Conservation (phyloP, 441 rosid genomes). For the Mallotus repandus region DNA sequence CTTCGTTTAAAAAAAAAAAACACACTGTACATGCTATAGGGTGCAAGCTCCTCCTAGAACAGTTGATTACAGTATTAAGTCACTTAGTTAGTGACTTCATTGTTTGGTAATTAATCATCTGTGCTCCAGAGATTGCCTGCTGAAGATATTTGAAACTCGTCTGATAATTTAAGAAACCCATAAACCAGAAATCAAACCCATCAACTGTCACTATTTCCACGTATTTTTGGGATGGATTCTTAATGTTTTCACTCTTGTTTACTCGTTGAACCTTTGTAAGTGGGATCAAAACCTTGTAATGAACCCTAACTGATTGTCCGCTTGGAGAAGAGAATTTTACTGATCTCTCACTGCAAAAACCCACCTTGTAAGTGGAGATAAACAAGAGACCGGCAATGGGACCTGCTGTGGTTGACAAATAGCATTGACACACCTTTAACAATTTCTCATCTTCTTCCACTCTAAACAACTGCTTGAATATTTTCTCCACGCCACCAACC, state of each 20-base stretch:
- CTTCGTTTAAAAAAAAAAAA: too few species aligned
- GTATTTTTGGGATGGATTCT: constrained; percentile 70
- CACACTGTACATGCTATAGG: too few species aligned
- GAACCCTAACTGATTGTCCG: constrained; percentile 39
- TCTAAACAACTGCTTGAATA: constrained; percentile 46
- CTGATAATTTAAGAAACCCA: constrained; percentile 73
- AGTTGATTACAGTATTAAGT: not conserved
- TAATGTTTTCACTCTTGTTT: constrained; percentile 47
- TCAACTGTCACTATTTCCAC: constrained; percentile 62
- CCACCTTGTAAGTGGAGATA: constrained; percentile 51
- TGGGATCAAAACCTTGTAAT: constrained; percentile 62
- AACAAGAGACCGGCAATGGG: constrained; percentile 73
- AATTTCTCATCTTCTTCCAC: constrained; percentile 49
- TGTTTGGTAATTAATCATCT: not conserved
- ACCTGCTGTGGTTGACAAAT: constrained; percentile 66
- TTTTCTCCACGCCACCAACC: constrained; percentile 59
- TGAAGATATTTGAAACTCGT: constrained; percentile 55
- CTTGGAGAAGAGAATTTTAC: constrained; percentile 52
- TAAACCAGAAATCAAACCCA: constrained; percentile 80
- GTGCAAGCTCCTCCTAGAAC: too few species aligned
- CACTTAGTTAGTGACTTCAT: not conserved
- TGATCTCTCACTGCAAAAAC: constrained; percentile 72
- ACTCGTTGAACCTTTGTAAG: constrained; percentile 48
- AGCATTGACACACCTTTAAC: constrained; percentile 56
- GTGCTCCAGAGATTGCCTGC: constrained; percentile 35